Percentiles rank a stretch among this genome's conserved stretches.
These are phyloP conservation scores for Fraxinus americana DNA, from an alignment of 257 asterid species.

Conservation along the genomic window DNA sequence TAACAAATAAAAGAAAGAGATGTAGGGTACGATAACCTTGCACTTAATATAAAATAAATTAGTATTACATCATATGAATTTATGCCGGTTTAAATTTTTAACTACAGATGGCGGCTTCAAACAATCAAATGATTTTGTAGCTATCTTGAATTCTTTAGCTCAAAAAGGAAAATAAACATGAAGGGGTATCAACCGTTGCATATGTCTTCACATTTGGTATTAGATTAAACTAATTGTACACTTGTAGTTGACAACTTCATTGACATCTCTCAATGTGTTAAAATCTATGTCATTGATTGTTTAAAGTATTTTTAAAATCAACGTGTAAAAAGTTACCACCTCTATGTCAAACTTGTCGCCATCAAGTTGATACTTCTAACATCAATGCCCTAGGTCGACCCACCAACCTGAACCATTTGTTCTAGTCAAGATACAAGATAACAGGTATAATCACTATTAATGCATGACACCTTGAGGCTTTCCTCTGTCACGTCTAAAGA, in stretches of 20 bases:
- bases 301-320: too few species aligned
- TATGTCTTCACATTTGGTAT: too few species aligned
- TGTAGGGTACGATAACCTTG: background rate
- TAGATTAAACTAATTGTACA: too few species aligned
- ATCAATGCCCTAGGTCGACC: conserved; percentile 12
- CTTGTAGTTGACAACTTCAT: too few species aligned
- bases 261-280: too few species aligned
- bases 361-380: conserved; percentile 7
- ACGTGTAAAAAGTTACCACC: too few species aligned
- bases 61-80: background rate
- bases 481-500: conserved; percentile 84
- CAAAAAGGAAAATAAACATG: too few species aligned
- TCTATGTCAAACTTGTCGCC: too few species aligned
- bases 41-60: background rate
- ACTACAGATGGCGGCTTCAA: background rate
- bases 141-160: too few species aligned
- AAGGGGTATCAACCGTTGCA: too few species aligned
- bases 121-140: too few species aligned
- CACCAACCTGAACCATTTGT: conserved; percentile 5
- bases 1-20: background rate
- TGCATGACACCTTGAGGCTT: conserved; percentile 73
- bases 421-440: conserved; percentile 17
- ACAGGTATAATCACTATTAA: conserved; percentile 15
- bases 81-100: background rate
- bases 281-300: too few species aligned